These are phyloP conservation scores for Rosa multiflora DNA, from an alignment of 306 rosid species.

Conservation along the genomic window DNA sequence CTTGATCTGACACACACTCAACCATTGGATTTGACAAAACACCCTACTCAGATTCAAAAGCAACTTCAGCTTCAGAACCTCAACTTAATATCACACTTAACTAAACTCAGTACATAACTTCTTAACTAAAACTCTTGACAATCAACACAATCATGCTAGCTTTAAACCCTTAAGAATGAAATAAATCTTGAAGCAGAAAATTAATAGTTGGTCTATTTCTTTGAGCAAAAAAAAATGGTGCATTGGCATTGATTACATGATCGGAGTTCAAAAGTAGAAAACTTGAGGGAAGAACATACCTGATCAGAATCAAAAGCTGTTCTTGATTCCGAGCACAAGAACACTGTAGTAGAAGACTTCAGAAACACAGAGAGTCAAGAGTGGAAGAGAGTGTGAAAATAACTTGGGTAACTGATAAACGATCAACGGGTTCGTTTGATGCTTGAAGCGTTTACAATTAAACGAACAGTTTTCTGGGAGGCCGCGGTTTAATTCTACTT, in stretches of 20 bases:
- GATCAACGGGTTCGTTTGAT: not conserved
- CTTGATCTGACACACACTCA: constrained; percentile 2
- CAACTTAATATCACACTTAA: not conserved
- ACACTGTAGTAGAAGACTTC: not conserved
- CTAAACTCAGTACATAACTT: not conserved
- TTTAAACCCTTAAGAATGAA: not conserved
- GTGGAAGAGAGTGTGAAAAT: not conserved
- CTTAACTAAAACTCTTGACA: not conserved
- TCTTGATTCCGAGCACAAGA: not conserved
- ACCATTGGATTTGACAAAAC: not conserved
- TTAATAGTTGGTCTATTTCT: not conserved
- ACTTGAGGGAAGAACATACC: not conserved
- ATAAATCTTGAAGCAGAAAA: not conserved
- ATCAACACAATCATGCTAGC: not conserved
- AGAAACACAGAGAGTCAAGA: not conserved
- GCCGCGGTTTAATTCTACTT: not conserved
- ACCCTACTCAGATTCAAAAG: not conserved
- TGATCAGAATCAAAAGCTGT: not conserved
- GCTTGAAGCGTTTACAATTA: not conserved
- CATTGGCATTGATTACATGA: not conserved
- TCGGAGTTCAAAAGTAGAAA: not conserved
- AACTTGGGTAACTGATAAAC: not conserved
- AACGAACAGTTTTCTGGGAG: not conserved
- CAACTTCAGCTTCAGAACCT: not conserved
- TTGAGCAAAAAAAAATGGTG: not conserved